These are phyloP conservation scores for Eucalyptus caleyi DNA, from an alignment of 345 rosid genomes.

Conservation along the genomic window DNA sequence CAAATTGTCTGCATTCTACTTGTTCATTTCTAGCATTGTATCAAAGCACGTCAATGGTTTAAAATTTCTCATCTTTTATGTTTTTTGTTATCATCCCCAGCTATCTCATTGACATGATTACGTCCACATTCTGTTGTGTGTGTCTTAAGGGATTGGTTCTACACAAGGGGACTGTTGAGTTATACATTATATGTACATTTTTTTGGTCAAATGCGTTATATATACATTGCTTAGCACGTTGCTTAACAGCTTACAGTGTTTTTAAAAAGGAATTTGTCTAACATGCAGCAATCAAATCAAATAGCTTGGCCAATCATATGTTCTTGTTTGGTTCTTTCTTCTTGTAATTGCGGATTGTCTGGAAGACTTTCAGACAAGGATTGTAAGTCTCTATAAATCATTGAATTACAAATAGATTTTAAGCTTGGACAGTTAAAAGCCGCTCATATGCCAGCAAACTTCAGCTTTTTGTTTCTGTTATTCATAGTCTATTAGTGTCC, in stretches of 20 bases:
- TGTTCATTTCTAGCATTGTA: not conserved
- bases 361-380: not conserved
- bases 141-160: not conserved
- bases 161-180: fast-evolving
- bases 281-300: not conserved
- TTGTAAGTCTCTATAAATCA: not conserved
- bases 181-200: not conserved
- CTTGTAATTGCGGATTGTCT: not conserved
- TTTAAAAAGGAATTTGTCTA: not conserved
- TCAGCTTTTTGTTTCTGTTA: too few relatives aligned
- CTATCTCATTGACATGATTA: not conserved
- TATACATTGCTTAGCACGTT: not conserved
- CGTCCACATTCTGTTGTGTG: fast-evolving
- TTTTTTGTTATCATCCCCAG: not conserved
- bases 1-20: not conserved
- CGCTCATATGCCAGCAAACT: fast-evolving
- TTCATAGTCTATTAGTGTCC: not conserved
- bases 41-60: not conserved
- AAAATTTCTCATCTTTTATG: not conserved
- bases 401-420: not conserved
- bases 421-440: too few relatives aligned
- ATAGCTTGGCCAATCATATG: fast-evolving
- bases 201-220: not conserved
- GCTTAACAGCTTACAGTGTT: not conserved
- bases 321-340: not conserved